Base-by-base conservation (phyloP, 2,329 filamentous ascomycete species). In the Fonsecaea pedrosoi region DNA sequence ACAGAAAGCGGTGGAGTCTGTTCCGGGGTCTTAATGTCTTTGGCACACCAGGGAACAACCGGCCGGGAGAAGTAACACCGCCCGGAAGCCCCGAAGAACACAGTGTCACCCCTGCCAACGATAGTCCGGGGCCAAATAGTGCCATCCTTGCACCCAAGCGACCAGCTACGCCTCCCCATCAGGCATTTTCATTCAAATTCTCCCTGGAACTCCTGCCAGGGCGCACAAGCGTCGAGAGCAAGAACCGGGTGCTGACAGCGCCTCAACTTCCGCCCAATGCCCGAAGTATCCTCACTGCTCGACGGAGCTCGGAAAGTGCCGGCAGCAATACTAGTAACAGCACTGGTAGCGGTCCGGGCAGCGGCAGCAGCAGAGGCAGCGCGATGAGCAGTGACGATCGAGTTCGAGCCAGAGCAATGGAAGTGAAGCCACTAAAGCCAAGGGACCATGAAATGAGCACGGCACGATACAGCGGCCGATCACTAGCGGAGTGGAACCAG, bases 111-210 rank as follows among this genome's bases (percentile, higher is more conserved):
- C 9, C 45, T 25, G 34, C 53, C 45, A 48, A 32, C 37, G 64
- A 67, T 12, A 42, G 30, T 25, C 65, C 64, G 3, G 67, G 58
- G 13, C 64, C 64, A 2, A 69, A 67, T 40, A 72, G 63, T 53
- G 75, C 68, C 72, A 80, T 65, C 70, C 73, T 48, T 72, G 73
- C 54, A 69, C 73, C 61, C 69, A 71, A 21, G 38, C 77, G 75
- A 48, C 79, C 74, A 68, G 80, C 74, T 54, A 77, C 75, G n/a
- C 77, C 77, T 55, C 64, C 71, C 1, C 85, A 87, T 70, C 85
- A 85, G 64, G 81, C 80, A 48, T 87, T 85, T 71, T 86, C 82
- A 69, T 90, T 90, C 80, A 88, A 87, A 67, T 90, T 90, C 74
- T 89, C 87, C 1, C 79, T 90, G n/a, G 88, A 90, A 74, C 89